Evolutionary conservation across 768 basidiomycete species (phyloP).

Genomic region (Phlebiopsis flavidoalba): DNA sequence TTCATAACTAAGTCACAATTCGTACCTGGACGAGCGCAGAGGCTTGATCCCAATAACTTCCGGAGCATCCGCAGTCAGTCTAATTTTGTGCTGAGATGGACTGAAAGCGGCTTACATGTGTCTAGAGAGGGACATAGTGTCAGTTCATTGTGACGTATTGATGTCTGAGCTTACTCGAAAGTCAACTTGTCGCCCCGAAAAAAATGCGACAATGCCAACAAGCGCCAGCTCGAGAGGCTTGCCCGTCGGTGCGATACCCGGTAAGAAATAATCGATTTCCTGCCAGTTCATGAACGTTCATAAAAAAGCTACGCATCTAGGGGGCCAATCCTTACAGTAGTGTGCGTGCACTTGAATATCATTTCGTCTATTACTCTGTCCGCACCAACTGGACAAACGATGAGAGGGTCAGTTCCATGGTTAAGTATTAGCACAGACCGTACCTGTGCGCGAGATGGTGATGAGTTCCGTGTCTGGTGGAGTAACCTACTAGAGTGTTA

Average conservation of each 20-base stretch:
- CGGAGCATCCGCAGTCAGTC: neutral
- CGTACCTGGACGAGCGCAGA: conserved; percentile 35
- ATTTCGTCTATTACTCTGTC: conserved; percentile 44
- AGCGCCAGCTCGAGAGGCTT: conserved; percentile 37
- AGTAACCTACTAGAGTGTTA: conserved; percentile 29
- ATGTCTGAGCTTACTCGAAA: conserved; percentile 34
- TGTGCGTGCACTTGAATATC: conserved; percentile 39
- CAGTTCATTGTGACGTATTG: neutral
- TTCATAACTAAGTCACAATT: neutral
- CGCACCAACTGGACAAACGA: conserved; percentile 28
- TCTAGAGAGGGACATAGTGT: conserved; percentile 10
- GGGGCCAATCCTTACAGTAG: conserved; percentile 22
- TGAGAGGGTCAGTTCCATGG: neutral
- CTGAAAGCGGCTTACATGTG: conserved; percentile 22
- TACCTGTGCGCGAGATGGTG: conserved; percentile 34
- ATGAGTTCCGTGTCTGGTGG: conserved; percentile 36
- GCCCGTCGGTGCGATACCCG: conserved; percentile 28
- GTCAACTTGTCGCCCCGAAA: conserved; percentile 44
- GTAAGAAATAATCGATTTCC: conserved; percentile 38
- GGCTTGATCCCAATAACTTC: conserved; percentile 49
- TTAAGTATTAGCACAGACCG: conserved; percentile 15
- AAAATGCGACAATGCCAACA: conserved; percentile 41
- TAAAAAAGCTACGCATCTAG: neutral
- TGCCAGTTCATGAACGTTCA: conserved; percentile 6
- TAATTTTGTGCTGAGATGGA: too few species aligned